Evolutionary conservation across 2,329 filamentous ascomycete species (phyloP).

Genomic region (Hypoxylon sp.): DNA sequence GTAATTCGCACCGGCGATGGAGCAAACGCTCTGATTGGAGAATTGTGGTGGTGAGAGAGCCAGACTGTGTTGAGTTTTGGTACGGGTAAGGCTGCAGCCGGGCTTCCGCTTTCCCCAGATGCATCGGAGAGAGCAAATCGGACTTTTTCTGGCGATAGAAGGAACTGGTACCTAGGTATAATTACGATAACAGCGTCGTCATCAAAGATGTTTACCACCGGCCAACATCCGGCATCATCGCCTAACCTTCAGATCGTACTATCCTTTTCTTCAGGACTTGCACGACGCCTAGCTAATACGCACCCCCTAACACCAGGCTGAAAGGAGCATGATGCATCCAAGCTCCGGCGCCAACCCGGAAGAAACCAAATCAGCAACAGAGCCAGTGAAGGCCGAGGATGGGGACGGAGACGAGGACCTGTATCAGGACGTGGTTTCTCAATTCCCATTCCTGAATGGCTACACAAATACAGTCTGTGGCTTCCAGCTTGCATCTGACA

Average conservation of each 20-base stretch:
- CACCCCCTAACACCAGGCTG: not conserved
- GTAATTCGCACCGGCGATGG: not conserved
- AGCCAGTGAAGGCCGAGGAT: not conserved
- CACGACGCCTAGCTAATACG: not conserved
- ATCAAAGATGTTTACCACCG: not conserved
- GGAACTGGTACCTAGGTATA: not conserved
- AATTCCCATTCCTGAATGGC: conserved; percentile 21
- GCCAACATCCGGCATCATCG: not conserved
- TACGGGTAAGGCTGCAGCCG: not conserved
- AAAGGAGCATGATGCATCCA: not conserved
- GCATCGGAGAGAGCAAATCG: not conserved
- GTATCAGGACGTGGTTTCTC: conserved; percentile 14
- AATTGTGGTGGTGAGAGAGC: not conserved
- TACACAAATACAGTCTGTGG: conserved; percentile 7
- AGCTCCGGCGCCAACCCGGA: not conserved
- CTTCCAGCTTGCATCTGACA: conserved; percentile 4
- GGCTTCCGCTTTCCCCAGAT: not conserved
- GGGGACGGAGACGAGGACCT: not conserved
- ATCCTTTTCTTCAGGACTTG: not conserved
- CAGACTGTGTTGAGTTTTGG: not conserved
- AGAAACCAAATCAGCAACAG: not conserved
- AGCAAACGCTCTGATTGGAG: not conserved
- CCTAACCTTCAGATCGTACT: not conserved
- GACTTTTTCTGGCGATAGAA: not conserved
- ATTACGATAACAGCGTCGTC: not conserved